These are phyloP conservation scores for Alternaria ventricosa DNA, from an alignment of 2,329 filamentous ascomycete species.

Conservation along the genomic window DNA sequence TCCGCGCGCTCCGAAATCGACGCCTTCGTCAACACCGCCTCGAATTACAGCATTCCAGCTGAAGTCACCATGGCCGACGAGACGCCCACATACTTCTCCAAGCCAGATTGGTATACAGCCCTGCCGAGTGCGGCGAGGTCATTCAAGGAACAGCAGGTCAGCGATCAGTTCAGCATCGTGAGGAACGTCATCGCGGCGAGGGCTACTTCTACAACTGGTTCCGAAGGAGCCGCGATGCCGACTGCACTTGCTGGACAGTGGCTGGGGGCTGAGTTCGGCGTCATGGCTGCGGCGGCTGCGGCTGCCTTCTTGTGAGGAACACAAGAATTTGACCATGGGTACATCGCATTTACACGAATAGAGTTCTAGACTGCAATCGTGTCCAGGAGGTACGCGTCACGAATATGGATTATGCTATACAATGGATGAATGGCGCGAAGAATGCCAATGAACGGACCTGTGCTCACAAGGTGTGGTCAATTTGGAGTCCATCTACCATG, in stretches of 20 bases:
- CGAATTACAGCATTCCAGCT: conserved; percentile 36
- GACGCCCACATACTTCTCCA: conserved; percentile 30
- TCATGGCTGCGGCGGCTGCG: conserved; percentile 37
- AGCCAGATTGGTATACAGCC: conserved; percentile 39
- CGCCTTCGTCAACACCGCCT: conserved; percentile 28
- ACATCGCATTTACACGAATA: background rate
- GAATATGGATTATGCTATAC: background rate
- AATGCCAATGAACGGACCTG: background rate
- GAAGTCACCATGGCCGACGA: conserved; percentile 29
- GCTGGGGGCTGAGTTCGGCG: conserved; percentile 31
- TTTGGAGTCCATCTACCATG: background rate
- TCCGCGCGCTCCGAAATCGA: conserved; percentile 37
- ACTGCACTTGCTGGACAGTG: conserved; percentile 25
- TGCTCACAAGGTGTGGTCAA: background rate
- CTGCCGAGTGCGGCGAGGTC: conserved; percentile 32
- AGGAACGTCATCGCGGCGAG: conserved; percentile 27
- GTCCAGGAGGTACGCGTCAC: background rate
- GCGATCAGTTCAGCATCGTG: conserved; percentile 39
- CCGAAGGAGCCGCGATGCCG: conserved; percentile 26
- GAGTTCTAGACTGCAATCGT: background rate
- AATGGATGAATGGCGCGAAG: background rate
- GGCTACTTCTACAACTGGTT: conserved; percentile 21
- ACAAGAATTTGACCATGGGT: background rate
- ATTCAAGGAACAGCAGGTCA: conserved; percentile 43
- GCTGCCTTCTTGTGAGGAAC: conserved; percentile 33